Conservation (phyloP, 176 grass and related monocot genomes). For the Themeda triandra region DNA sequence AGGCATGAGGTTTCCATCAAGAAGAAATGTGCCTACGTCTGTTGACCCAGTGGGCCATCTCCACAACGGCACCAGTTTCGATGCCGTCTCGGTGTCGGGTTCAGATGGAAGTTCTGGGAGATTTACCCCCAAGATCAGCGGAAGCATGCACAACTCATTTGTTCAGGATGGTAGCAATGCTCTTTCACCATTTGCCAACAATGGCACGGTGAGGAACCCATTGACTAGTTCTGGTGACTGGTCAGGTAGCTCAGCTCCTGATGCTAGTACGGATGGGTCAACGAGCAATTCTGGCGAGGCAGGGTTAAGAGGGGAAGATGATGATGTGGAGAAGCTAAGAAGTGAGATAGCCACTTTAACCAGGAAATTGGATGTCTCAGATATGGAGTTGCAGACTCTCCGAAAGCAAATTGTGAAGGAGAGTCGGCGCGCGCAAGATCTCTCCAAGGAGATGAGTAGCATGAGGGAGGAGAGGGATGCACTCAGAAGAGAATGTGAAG, state of each 20-base stretch:
- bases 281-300: conserved; percentile 86
- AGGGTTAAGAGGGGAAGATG: conserved; percentile 51
- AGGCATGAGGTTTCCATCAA: conserved; percentile 56
- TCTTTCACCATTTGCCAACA: conserved; percentile 56
- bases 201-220: conserved; percentile 39
- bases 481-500: conserved; percentile 80
- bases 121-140: conserved; percentile 55
- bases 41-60: conserved; percentile 47
- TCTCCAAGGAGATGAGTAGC: conserved; percentile 67
- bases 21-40: conserved; percentile 38
- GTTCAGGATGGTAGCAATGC: conserved; percentile 46
- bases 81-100: conserved; percentile 57
- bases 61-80: conserved; percentile 68
- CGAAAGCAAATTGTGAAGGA: conserved; percentile 90
- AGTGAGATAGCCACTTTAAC: conserved; percentile 63
- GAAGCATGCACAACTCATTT: conserved; percentile 36
- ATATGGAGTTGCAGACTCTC: conserved; percentile 88
- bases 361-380: conserved; percentile 76
- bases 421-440: conserved; percentile 70
- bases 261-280: conserved; percentile 80
- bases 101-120: conserved; percentile 79
- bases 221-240: conserved; percentile 76
- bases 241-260: conserved; percentile 75
- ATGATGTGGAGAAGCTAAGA: conserved; percentile 70
- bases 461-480: conserved; percentile 82